Conservation (phyloP, 2,329 filamentous ascomycete genomes). For the Sclerotiophoma versabilis region DNA sequence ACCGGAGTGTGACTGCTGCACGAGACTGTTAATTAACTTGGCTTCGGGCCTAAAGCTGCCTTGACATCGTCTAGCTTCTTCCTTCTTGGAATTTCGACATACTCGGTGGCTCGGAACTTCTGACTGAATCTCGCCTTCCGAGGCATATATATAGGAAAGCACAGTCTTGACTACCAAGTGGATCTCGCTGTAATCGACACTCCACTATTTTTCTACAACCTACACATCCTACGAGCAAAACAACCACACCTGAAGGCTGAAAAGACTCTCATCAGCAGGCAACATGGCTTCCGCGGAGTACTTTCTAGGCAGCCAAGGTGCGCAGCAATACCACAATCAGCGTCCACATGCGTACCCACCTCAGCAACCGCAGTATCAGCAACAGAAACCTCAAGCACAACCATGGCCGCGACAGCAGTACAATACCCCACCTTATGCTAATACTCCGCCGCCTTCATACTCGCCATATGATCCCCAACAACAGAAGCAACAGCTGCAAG, state of each 20-base stretch:
- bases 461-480: constrained; percentile 29
- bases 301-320: constrained; percentile 35
- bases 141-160: constrained; percentile 6
- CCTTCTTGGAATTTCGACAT: constrained; percentile 13
- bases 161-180: neutral
- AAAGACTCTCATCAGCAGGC: neutral
- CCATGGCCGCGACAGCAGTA: constrained; percentile 19
- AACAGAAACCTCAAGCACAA: constrained; percentile 23
- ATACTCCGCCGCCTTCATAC: constrained; percentile 28
- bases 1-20: constrained; percentile 33
- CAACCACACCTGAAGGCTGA: neutral
- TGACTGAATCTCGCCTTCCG: constrained; percentile 2
- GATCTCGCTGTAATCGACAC: neutral
- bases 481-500: constrained; percentile 30
- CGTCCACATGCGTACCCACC: constrained; percentile 22
- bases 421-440: constrained; percentile 19
- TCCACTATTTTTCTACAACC: constrained; percentile 3
- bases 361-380: constrained; percentile 27
- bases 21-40: constrained; percentile 32
- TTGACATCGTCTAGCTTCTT: neutral
- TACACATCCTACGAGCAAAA: neutral
- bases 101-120: constrained; percentile 1
- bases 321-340: constrained; percentile 31
- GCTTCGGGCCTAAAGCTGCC: constrained; percentile 21
- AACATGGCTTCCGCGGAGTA: constrained; percentile 46